Evolutionary conservation across 78 protist genomes (phyloP), one percentile per base, ranked within the genome.

Genomic region (Monosiga brevicollis): DNA sequence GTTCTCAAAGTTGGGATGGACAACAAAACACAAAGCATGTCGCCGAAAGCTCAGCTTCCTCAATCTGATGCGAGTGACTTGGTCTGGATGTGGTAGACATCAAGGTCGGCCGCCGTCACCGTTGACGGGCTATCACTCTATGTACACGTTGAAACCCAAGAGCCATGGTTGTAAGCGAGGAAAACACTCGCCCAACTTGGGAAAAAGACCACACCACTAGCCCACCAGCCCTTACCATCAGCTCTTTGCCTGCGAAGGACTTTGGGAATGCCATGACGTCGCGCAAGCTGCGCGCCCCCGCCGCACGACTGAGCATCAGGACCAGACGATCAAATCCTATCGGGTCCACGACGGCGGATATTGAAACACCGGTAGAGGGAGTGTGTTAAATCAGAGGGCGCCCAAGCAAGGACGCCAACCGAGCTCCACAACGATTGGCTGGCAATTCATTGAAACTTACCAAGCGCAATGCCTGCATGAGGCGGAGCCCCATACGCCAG

Each of bases 221-320:
- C n/a, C n/a, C 62, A 49, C 62, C 62, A 32, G 40, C 40, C 2
- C 40, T n/a, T 32, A 76, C 80, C 25, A 2, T 39, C 37, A 76
- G 35, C 34, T 76, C 86, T 26, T 25, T 24, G 37, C 86, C 86
- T 34, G 76, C 0, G 42, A 1, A 24, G 39, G 86, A 41, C 90
- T 94, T 94, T 11, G 97, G 97, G 73, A 92, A 94, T 40, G 97
- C 97, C 20, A 94, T 94, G 0, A 90, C 94, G 42, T 94, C 95
- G 54, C 97, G 88, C 35, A 94, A 81, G 54, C 91, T 83, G 42
- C 32, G 26, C 11, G 94, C 79, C 0, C 86, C 88, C 0, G 84
- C 82, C 23, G 24, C 37, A 38, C 34, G 49, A 36, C 1, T 0
- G 11, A 91, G 39, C 1, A 87, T 34, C 2, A 93, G 79, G 75